Evolutionary conservation across 805 yeast genomes (phyloP).

Genomic region (Metschnikowia cubensis): DNA sequence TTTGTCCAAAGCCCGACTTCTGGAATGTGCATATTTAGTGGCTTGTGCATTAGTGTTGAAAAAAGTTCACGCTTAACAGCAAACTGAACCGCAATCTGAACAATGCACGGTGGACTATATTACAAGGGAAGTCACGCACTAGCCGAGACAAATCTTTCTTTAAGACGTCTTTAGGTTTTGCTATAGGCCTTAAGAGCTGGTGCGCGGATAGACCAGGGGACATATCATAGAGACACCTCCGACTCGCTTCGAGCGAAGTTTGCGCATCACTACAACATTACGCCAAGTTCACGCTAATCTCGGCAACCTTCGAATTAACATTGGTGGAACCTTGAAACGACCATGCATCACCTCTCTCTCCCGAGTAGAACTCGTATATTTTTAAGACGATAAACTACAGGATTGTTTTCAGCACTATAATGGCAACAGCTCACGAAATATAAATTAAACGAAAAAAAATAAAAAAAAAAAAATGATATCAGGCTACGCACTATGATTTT

Average conservation of each 20-base stretch:
- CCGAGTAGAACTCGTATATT: slow-evolving; percentile 2
- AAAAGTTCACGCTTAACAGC: background rate
- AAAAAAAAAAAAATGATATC: slow-evolving; percentile 3
- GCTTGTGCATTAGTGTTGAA: background rate
- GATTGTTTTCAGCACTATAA: background rate
- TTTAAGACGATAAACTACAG: background rate
- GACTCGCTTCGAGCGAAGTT: slow-evolving; percentile 4
- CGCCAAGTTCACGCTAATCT: background rate
- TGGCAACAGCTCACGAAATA: background rate
- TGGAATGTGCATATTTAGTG: background rate
- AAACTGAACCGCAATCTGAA: background rate
- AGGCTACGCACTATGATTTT: slow-evolving; percentile 5
- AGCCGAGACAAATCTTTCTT: background rate
- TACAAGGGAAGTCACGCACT: background rate
- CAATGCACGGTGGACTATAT: slow-evolving; percentile 2
- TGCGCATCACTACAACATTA: slow-evolving; percentile 1
- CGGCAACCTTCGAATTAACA: background rate
- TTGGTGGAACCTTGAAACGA: background rate
- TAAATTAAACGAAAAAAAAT: background rate
- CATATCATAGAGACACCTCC: background rate
- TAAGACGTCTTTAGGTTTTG: background rate
- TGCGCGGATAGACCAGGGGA: slow-evolving; percentile 2
- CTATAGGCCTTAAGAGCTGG: background rate
- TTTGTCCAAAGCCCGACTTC: background rate
- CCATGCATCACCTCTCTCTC: background rate